Evolutionary conservation across 345 rosid species (phyloP).

Genomic region (Citrus inodora): DNA sequence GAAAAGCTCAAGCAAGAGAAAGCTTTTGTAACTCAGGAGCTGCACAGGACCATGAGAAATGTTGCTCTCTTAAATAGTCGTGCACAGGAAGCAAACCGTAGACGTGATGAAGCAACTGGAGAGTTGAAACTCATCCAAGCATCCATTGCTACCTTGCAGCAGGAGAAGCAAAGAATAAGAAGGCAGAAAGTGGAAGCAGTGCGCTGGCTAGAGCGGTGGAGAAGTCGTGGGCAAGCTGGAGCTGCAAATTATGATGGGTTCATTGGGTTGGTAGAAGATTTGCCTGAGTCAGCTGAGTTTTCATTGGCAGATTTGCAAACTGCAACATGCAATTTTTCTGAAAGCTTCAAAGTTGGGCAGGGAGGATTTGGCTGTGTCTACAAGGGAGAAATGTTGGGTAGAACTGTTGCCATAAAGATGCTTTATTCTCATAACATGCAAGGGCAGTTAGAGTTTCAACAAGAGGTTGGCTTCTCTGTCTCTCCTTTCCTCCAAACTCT

Average conservation of each 20-base stretch:
- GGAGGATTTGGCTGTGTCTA: constrained; percentile 65
- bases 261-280: constrained; percentile 42
- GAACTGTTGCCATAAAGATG: constrained; percentile 71
- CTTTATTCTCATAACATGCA: constrained; percentile 60
- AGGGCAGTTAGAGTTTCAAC: constrained; percentile 61
- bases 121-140: constrained; percentile 44
- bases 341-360: constrained; percentile 65
- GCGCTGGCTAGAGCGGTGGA: constrained; percentile 72
- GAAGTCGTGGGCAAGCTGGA: constrained; percentile 41
- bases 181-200: constrained; percentile 66
- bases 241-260: constrained; percentile 42
- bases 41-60: constrained; percentile 50
- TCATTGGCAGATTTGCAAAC: constrained; percentile 52
- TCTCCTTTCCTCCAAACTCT: background rate
- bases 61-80: constrained; percentile 55
- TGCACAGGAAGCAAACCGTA: constrained; percentile 44
- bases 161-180: constrained; percentile 55
- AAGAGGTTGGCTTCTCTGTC: constrained; percentile 46
- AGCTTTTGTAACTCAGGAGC: constrained; percentile 37
- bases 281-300: constrained; percentile 58
- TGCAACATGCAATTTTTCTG: constrained; percentile 75
- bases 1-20: constrained; percentile 47
- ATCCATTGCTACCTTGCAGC: constrained; percentile 51
- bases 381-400: constrained; percentile 84
- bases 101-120: constrained; percentile 45